These are phyloP conservation scores for Botrytis medusae DNA, from an alignment of 2,329 filamentous ascomycete genomes.

Conservation along the genomic window DNA sequence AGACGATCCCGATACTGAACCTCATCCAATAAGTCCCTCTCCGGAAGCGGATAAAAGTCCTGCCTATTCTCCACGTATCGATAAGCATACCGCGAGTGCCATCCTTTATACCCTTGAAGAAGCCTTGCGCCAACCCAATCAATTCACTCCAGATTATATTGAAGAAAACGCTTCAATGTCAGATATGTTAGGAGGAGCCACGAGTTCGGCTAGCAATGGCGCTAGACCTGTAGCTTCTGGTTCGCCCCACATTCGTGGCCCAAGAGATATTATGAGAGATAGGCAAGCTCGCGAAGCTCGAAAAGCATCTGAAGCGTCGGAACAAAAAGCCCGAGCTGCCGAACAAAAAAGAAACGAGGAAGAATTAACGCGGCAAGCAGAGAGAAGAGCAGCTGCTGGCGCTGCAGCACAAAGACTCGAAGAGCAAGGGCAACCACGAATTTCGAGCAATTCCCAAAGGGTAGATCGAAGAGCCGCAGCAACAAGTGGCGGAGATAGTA, in stretches of 20 bases:
- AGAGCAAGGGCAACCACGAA: slow-evolving; percentile 33
- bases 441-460: slow-evolving; percentile 39
- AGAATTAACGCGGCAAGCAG: slow-evolving; percentile 52
- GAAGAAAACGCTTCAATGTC: slow-evolving; percentile 95
- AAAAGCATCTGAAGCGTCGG: slow-evolving; percentile 53
- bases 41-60: slow-evolving; percentile 1
- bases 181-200: slow-evolving; percentile 66
- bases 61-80: slow-evolving; percentile 63
- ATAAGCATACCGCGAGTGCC: slow-evolving; percentile 80
- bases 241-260: slow-evolving; percentile 67
- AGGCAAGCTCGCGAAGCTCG: slow-evolving; percentile 74
- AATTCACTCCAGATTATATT: slow-evolving; percentile 78
- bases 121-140: slow-evolving; percentile 76
- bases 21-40: slow-evolving; percentile 27
- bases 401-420: slow-evolving; percentile 44
- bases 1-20: slow-evolving; percentile 34
- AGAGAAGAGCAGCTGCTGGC: slow-evolving; percentile 61
- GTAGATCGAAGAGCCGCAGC: slow-evolving; percentile 34
- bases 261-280: slow-evolving; percentile 88
- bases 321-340: slow-evolving; percentile 50
- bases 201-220: slow-evolving; percentile 54
- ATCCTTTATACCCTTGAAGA: slow-evolving; percentile 93
- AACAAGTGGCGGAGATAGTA: slow-evolving; percentile 24
- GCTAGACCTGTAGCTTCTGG: slow-evolving; percentile 50
- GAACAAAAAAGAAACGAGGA: slow-evolving; percentile 55